Evolutionary conservation across 192 early-diverging fungal genomes (phyloP).

Genomic region (Dissophora ornata): DNA sequence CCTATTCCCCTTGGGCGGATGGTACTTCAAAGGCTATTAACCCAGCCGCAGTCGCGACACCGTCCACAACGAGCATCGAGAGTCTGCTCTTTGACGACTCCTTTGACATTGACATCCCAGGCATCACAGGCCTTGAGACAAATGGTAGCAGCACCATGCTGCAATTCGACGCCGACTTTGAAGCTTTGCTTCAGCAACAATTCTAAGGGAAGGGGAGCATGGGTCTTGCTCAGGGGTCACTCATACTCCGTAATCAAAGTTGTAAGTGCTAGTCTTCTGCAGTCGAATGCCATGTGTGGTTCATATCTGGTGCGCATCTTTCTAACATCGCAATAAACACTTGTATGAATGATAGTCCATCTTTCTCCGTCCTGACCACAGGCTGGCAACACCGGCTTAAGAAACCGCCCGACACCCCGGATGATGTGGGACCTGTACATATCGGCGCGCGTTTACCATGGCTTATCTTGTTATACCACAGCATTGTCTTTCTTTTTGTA

Average conservation of each 20-base stretch:
- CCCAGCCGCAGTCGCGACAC: background rate
- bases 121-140: background rate
- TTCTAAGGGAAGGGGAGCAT: background rate
- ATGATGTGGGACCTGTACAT: background rate
- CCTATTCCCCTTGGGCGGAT: background rate
- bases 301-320: too few relatives aligned
- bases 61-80: constrained; percentile 2
- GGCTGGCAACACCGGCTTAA: too few relatives aligned
- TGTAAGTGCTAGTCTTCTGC: too few relatives aligned
- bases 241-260: too few relatives aligned
- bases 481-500: too few relatives aligned
- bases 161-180: constrained; percentile 29
- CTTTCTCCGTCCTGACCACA: too few relatives aligned
- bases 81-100: constrained; percentile 17
- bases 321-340: too few relatives aligned
- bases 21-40: background rate
- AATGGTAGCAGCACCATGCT: background rate
- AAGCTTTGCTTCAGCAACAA: constrained; percentile 22
- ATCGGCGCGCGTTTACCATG: background rate
- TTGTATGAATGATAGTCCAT: too few relatives aligned
- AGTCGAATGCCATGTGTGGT: too few relatives aligned
- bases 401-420: too few relatives aligned
- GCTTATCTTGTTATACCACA: too few relatives aligned
- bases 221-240: too few relatives aligned
- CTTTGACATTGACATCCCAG: constrained; percentile 19